Conservation (phyloP, 352 stramenopile species). For the Pythium folliculosum region DNA sequence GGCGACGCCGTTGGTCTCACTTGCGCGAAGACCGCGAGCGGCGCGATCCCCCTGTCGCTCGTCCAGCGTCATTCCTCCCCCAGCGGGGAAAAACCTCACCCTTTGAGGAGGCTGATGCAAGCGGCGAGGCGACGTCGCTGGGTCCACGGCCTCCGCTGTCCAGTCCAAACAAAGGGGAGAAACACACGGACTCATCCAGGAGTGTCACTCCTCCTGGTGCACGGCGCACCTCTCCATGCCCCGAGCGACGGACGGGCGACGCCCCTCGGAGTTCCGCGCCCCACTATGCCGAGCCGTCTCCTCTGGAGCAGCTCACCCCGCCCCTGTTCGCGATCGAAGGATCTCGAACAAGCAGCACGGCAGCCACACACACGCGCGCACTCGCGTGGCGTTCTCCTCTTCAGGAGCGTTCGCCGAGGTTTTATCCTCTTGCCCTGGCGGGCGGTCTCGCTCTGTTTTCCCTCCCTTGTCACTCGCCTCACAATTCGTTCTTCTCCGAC, state of each 20-base stretch:
- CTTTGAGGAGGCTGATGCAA: conserved; percentile 5
- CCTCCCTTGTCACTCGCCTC: not conserved
- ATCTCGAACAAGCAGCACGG: not conserved
- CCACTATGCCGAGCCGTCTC: not conserved
- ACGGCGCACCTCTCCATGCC: not conserved
- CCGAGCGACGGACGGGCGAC: not conserved
- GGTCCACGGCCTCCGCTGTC: not conserved
- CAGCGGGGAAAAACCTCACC: not conserved
- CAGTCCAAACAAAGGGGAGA: not conserved
- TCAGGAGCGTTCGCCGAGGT: not conserved
- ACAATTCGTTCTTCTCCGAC: conserved; percentile 11
- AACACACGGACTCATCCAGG: not conserved
- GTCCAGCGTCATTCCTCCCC: conserved; percentile 7
- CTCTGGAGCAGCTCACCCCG: not conserved
- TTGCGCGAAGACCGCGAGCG: not conserved
- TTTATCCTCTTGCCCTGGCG: not conserved
- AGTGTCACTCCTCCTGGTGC: conserved; percentile 4
- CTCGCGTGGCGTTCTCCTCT: not conserved
- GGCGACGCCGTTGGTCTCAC: conserved; percentile 1
- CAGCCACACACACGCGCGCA: not conserved
- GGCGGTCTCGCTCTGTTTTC: not conserved
- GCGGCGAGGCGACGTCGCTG: conserved; percentile 1
- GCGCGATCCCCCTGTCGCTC: not conserved
- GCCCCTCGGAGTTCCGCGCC: not conserved
- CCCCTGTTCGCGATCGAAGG: not conserved